phyloP scores from a whole-genome alignment of 2,329 filamentous ascomycete genomes.

The Curvularia spicifera region DNA sequence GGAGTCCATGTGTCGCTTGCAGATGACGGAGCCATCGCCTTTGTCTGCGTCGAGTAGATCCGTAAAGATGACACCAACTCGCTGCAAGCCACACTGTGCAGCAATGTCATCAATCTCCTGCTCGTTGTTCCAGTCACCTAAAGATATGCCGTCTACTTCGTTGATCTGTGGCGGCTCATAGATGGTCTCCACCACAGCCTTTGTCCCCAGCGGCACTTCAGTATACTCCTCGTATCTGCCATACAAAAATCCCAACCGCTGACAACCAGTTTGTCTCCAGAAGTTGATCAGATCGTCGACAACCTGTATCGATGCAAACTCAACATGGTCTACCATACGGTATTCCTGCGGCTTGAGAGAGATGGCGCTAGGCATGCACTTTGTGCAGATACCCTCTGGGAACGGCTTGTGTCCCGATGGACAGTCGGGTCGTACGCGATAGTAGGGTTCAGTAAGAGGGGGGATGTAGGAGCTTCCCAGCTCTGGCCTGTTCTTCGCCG shows the following conservation, averaged over 20 bases:
- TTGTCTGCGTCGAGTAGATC: slow-evolving; percentile 83
- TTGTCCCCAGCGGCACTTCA: slow-evolving; percentile 90
- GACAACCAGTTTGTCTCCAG: slow-evolving; percentile 84
- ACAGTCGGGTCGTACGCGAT: slow-evolving; percentile 85
- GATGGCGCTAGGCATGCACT: slow-evolving; percentile 97
- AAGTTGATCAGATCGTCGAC: slow-evolving; percentile 91
- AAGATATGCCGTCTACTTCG: slow-evolving; percentile 85
- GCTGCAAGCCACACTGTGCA: slow-evolving; percentile 80
- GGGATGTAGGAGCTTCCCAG: slow-evolving; percentile 94
- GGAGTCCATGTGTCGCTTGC: slow-evolving; percentile 94
- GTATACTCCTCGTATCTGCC: slow-evolving; percentile 89
- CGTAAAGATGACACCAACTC: slow-evolving; percentile 92
- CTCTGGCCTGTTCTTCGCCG: slow-evolving; percentile 94
- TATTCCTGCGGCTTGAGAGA: slow-evolving; percentile 92
- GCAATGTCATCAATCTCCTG: slow-evolving; percentile 81
- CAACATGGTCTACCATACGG: slow-evolving; percentile 97
- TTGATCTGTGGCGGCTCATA: slow-evolving; percentile 94
- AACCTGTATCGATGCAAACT: slow-evolving; percentile 84
- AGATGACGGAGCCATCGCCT: slow-evolving; percentile 85
- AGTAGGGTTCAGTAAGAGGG: slow-evolving; percentile 90
- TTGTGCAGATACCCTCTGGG: slow-evolving; percentile 96
- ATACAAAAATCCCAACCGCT: slow-evolving; percentile 89
- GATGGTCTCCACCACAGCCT: slow-evolving; percentile 94
- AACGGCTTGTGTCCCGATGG: slow-evolving; percentile 92
- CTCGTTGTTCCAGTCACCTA: slow-evolving; percentile 85